Evolutionary conservation across 305 asterid species (phyloP), one percentile per base, ranked within the genome.

Genomic region (Fraxinus dipetala): DNA sequence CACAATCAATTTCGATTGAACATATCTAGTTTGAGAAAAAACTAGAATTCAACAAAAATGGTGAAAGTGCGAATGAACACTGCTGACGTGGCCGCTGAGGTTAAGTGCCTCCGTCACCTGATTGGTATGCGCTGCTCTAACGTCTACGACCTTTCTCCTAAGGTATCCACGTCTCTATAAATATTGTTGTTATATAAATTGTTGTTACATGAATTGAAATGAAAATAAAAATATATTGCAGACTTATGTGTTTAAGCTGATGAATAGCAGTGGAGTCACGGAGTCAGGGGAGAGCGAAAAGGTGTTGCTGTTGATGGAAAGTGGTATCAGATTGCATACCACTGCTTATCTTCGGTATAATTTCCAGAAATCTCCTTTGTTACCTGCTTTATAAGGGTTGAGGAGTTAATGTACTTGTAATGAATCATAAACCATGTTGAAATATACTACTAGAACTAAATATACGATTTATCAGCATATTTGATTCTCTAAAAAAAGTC

Each of bases 31-130:
- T 56, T 56, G 11, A 18, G 65, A 6, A n/a, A 51, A 18, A 63
- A 61, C 28, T 24, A 22, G 75, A 69, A 6, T 69, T 69, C 22
- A 13, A 18, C 24, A 40, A 56, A 87, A 32, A 95, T 95, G 99
- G 99, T 95, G 93, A 95, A 95, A 93, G 96, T 94, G 59, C 96
- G 99, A 79, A 95, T 95, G 98, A 95, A 95, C 89, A 94, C 98
- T 36, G 99, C 99, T 59, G 99, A 95, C 82, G 99, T 95, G 90
- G 98, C 97, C 86, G 99, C 98, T 78, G 98, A 95, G 92, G 98
- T 95, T 54, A 95, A 94, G 90, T 95, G 98, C 80, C 90, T 95
- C 85, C 96, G 98, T 79, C 94, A 91, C 77, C 86, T 95, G 76
- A 95, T 95, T 70, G 99, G 99, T 78, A 95, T 95, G 99, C 99